phyloP scores from a whole-genome alignment of 73 alveolate species.

The Breviolum minutum region DNA sequence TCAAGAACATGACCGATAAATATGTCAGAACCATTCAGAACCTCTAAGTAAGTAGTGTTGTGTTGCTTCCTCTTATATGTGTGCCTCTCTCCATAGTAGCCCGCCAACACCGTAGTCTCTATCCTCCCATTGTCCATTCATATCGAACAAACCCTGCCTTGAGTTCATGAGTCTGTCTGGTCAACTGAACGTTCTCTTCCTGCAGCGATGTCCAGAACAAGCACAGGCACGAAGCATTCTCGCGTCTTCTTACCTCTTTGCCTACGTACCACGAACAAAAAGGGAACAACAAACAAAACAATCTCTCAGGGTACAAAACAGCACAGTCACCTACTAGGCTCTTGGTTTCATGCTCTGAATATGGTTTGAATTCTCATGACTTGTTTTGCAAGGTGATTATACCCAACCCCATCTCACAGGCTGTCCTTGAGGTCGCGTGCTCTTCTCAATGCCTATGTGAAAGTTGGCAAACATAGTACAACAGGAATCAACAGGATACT shows the following conservation, averaged over 20 bases:
- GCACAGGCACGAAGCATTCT: no score
- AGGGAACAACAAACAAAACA: no score
- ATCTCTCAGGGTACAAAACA: no score
- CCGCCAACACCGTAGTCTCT: no score
- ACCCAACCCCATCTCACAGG: background rate
- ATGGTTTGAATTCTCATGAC: no score
- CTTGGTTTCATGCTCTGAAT: no score
- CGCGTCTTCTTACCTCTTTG: no score
- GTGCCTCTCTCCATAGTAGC: no score
- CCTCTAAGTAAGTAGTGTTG: background rate
- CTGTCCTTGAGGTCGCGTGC: slow-evolving; percentile 68
- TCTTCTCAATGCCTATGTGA: slow-evolving; percentile 26
- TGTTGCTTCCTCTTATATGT: background rate
- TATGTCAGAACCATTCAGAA: background rate
- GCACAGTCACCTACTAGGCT: no score
- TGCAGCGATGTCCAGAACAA: background rate
- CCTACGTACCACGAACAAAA: no score
- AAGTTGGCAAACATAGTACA: background rate
- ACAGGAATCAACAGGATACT: background rate
- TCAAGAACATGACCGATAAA: background rate
- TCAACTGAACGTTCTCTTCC: slow-evolving; percentile 83
- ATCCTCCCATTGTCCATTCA: no score
- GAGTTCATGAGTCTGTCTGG: slow-evolving; percentile 69
- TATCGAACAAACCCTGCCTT: background rate
- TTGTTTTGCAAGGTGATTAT: background rate